Evolutionary conservation across 2,329 filamentous ascomycete genomes (phyloP).

Genomic region (Aureobasidium mangrovei): DNA sequence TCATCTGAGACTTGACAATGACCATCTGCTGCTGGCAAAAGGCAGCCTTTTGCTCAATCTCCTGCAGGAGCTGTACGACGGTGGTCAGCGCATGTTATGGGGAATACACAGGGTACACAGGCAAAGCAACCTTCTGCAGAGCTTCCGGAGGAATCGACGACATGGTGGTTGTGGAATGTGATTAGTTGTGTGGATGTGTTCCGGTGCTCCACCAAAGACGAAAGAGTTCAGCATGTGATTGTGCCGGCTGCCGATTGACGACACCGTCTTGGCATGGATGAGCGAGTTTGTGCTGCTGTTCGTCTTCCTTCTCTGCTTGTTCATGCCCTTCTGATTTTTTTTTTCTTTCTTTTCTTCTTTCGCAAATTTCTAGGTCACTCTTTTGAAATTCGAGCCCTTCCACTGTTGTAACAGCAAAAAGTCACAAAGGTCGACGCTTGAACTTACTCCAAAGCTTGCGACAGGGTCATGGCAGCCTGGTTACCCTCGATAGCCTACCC

Average conservation of each 20-base stretch:
- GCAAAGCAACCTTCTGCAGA: conserved; percentile 68
- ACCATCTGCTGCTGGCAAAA: conserved; percentile 87
- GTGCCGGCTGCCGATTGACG: background rate
- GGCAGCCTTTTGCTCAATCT: conserved; percentile 85
- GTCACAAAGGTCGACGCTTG: background rate
- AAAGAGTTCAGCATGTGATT: conserved; percentile 9
- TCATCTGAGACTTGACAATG: conserved; percentile 75
- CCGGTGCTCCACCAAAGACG: background rate
- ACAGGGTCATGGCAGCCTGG: conserved; percentile 25
- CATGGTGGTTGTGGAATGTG: conserved; percentile 9
- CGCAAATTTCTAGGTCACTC: background rate
- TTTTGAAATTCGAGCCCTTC: background rate
- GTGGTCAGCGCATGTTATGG: conserved; percentile 1
- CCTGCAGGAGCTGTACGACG: conserved; percentile 64
- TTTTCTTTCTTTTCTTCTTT: background rate
- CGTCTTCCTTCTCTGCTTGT: background rate
- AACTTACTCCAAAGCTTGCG: background rate
- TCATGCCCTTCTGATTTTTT: background rate
- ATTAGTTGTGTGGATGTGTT: background rate
- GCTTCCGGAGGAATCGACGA: conserved; percentile 86
- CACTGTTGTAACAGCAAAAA: background rate
- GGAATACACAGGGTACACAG: background rate
- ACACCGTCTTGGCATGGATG: conserved; percentile 9
- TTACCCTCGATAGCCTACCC: conserved; percentile 41
- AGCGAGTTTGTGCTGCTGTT: background rate